Conservation (phyloP, 108 stramenopile species). For the Tribonema minus region DNA sequence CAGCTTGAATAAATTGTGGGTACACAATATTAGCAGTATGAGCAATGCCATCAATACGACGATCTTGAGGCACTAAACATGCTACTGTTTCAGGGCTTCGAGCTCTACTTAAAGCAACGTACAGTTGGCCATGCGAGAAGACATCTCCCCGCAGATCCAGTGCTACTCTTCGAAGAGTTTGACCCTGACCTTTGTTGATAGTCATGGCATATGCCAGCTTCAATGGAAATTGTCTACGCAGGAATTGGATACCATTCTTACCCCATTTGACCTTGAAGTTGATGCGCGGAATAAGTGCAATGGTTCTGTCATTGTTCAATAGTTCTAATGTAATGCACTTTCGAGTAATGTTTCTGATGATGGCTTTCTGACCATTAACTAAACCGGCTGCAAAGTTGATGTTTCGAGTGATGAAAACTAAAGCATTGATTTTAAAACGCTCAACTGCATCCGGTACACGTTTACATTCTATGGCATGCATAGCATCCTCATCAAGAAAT, state of each 20-base stretch:
- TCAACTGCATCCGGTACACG: too few species aligned
- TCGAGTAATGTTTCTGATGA: background rate
- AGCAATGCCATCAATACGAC: background rate
- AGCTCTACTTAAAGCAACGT: background rate
- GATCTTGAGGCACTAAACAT: background rate
- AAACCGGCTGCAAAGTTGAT: background rate
- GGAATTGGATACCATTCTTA: background rate
- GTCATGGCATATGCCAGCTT: background rate
- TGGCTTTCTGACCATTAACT: background rate
- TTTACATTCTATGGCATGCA: too few species aligned
- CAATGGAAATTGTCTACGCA: background rate
- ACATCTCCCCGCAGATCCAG: background rate
- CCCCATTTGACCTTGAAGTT: background rate
- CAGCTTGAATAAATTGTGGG: background rate
- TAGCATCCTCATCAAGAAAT: too few species aligned
- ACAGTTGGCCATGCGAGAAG: background rate
- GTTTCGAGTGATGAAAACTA: background rate
- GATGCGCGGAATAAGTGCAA: background rate
- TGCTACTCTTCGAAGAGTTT: background rate
- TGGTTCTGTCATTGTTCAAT: background rate
- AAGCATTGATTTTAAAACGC: background rate
- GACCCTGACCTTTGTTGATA: background rate
- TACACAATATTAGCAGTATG: conserved; percentile 2
- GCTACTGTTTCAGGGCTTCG: background rate
- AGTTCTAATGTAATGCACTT: background rate